These are phyloP conservation scores for Fraxinus excelsior DNA, from an alignment of 257 asterid species.

Conservation along the genomic window DNA sequence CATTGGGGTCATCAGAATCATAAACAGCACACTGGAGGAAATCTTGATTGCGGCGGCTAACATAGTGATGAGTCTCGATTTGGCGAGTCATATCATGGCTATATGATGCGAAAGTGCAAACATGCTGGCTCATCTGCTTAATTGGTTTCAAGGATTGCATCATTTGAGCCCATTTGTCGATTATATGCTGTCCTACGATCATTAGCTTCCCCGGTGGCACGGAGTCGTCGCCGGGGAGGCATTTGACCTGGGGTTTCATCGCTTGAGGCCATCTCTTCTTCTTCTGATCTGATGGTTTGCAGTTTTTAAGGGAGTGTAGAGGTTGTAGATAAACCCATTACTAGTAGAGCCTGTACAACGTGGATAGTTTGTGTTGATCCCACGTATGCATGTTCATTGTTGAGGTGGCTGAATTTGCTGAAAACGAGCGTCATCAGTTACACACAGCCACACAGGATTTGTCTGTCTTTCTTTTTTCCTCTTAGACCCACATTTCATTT, in stretches of 20 bases:
- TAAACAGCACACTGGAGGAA: constrained; percentile 86
- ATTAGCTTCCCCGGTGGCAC: constrained; percentile 74
- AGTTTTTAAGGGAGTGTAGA: neutral
- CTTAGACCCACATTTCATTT: no score
- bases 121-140: constrained; percentile 73
- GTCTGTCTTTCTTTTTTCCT: no score
- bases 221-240: constrained; percentile 65
- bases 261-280: constrained; percentile 52
- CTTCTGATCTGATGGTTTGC: neutral
- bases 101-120: constrained; percentile 78
- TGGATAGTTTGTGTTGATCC: constrained; percentile 23
- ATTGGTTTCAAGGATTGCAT: constrained; percentile 67
- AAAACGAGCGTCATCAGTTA: neutral
- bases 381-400: constrained; percentile 30
- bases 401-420: constrained; percentile 40
- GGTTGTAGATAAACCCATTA: neutral
- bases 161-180: constrained; percentile 69
- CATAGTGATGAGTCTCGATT: constrained; percentile 75
- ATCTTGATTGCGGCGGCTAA: constrained; percentile 60
- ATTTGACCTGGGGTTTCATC: constrained; percentile 47
- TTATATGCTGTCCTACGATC: constrained; percentile 47
- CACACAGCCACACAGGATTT: no score
- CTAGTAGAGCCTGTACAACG: neutral
- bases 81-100: constrained; percentile 84
- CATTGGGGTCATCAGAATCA: constrained; percentile 66